A percentile compares a stretch with the other conserved stretches of the same genome.
Conservation (phyloP, 2,329 filamentous ascomycete species). For the Westerdykella aurantiaca region DNA sequence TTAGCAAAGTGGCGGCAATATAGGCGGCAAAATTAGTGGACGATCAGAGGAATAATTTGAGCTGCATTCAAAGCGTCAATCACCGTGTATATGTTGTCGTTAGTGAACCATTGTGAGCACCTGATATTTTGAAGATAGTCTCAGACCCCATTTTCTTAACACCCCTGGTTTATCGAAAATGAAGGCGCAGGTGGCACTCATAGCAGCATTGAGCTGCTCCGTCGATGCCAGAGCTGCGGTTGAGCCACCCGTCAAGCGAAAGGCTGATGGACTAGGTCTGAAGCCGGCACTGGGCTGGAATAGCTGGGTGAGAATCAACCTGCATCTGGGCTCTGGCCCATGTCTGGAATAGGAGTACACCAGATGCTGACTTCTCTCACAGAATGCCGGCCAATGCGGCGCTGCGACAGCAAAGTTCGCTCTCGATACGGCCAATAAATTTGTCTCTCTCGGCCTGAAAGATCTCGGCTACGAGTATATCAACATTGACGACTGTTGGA, state of each 20-base stretch:
- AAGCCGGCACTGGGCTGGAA: slow-evolving; percentile 20
- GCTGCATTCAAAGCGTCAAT: too few relatives aligned
- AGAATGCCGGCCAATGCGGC: slow-evolving; percentile 11
- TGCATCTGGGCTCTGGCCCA: too few relatives aligned
- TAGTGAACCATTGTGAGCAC: too few relatives aligned
- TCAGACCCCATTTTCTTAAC: too few relatives aligned
- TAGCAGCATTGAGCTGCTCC: slow-evolving; percentile 11
- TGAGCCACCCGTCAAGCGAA: background rate
- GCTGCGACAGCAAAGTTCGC: slow-evolving; percentile 8
- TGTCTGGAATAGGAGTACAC: slow-evolving; percentile 8
- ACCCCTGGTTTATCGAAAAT: too few relatives aligned
- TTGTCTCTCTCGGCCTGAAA: slow-evolving; percentile 20
- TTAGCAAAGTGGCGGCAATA: too few relatives aligned
- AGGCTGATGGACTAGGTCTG: slow-evolving; percentile 12
- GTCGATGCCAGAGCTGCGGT: background rate
- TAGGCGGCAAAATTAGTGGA: too few relatives aligned
- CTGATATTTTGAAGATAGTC: too few relatives aligned
- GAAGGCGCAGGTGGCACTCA: slow-evolving; percentile 18
- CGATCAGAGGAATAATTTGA: too few relatives aligned
- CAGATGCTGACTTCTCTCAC: slow-evolving; percentile 18
- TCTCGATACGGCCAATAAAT: slow-evolving; percentile 9
- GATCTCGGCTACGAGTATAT: slow-evolving; percentile 40
- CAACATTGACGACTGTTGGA: slow-evolving; percentile 58
- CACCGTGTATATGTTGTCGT: too few relatives aligned
- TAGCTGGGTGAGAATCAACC: slow-evolving; percentile 7